Conservation (phyloP, 140 eudicot genomes). For the Ambrosia hybrid region DNA sequence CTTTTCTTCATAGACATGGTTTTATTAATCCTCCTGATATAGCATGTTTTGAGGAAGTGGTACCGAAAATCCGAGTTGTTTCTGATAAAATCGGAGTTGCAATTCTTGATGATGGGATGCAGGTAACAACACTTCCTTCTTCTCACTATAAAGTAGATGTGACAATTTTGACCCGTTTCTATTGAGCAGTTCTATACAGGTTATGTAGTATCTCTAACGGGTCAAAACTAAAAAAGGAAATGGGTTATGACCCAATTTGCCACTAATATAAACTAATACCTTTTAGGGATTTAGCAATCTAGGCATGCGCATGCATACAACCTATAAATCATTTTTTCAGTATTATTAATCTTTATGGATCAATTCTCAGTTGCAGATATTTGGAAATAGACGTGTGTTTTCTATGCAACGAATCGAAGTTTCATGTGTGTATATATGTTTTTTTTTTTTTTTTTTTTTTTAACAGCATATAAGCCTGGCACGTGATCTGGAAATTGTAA, state of each 20-base stretch:
- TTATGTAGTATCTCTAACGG: background rate
- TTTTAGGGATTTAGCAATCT: background rate
- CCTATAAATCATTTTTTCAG: background rate
- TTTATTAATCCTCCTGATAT: constrained; percentile 28
- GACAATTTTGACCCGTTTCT: background rate
- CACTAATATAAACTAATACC: background rate
- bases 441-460: background rate
- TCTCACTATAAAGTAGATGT: background rate
- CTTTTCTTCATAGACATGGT: constrained; percentile 50
- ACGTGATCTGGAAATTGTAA: constrained; percentile 80
- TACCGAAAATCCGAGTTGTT: constrained; percentile 23
- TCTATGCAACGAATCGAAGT: background rate
- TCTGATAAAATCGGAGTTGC: constrained; percentile 53
- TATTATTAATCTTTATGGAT: no score
- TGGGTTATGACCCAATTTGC: background rate
- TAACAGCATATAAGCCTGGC: constrained; percentile 67
- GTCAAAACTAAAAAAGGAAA: background rate
- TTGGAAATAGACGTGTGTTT: background rate
- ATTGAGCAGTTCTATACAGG: background rate
- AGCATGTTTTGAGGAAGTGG: constrained; percentile 13
- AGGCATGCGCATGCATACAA: constrained; percentile 1
- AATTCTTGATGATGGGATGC: constrained; percentile 95
- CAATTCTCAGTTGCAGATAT: background rate
- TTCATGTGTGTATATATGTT: background rate
- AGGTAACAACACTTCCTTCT: constrained; percentile 44